These are phyloP conservation scores for Hypericum perforatum DNA, from an alignment of 345 rosid genomes.

Conservation along the genomic window DNA sequence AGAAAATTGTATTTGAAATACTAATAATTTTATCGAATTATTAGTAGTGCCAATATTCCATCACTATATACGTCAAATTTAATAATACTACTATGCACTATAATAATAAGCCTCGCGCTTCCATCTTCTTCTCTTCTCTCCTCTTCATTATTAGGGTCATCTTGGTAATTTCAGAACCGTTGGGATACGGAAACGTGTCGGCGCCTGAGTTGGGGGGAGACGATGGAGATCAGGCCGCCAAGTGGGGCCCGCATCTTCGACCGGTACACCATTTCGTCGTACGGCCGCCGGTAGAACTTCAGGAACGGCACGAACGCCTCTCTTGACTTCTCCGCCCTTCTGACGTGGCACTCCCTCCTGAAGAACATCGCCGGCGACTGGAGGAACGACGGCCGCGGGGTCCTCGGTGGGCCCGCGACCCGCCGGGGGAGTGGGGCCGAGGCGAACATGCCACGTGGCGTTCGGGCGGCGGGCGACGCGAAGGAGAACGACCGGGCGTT, in stretches of 20 bases:
- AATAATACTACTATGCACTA: too few relatives aligned
- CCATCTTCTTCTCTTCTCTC: neutral
- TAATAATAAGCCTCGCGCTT: slow-evolving; percentile 12
- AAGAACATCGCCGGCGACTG: slow-evolving; percentile 87
- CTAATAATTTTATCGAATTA: too few relatives aligned
- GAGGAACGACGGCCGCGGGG: slow-evolving; percentile 77
- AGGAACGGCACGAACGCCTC: slow-evolving; percentile 67
- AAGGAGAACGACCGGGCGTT: slow-evolving; percentile 65
- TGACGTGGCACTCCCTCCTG: slow-evolving; percentile 48
- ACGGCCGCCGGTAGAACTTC: slow-evolving; percentile 68
- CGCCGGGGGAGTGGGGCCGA: slow-evolving; percentile 80
- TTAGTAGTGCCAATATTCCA: too few relatives aligned
- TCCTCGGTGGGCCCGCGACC: slow-evolving; percentile 28
- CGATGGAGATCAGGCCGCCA: slow-evolving; percentile 79
- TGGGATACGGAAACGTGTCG: slow-evolving; percentile 87
- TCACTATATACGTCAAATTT: too few relatives aligned
- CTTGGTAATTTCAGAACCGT: slow-evolving; percentile 37
- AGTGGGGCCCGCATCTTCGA: slow-evolving; percentile 82
- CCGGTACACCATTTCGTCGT: slow-evolving; percentile 86
- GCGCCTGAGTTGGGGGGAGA: slow-evolving; percentile 52
- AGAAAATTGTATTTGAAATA: too few relatives aligned
- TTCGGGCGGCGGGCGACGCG: slow-evolving; percentile 66
- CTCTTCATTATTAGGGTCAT: neutral
- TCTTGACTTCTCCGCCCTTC: slow-evolving; percentile 46
- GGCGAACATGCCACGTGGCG: slow-evolving; percentile 50